phyloP scores from a whole-genome alignment of 2,329 filamentous ascomycete species.

The Tolypocladium album region DNA sequence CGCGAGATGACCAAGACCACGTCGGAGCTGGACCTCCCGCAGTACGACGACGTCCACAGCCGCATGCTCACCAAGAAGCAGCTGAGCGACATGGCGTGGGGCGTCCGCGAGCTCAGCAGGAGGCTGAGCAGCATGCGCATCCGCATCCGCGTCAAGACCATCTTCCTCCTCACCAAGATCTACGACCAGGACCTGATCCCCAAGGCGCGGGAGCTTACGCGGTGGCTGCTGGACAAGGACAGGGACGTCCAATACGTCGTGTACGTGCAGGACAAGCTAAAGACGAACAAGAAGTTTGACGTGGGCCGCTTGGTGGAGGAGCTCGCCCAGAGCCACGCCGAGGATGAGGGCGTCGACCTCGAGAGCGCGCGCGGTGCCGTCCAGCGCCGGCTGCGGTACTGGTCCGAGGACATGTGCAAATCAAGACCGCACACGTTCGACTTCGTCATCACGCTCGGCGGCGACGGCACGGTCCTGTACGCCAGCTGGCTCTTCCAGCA shows the following conservation, averaged over 20 bases:
- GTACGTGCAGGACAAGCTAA: slow-evolving; percentile 70
- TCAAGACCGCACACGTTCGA: slow-evolving; percentile 80
- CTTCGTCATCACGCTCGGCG: slow-evolving; percentile 83
- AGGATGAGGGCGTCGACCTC: slow-evolving; percentile 21
- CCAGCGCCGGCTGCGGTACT: slow-evolving; percentile 58
- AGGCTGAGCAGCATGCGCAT: slow-evolving; percentile 74
- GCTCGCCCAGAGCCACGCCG: slow-evolving; percentile 32
- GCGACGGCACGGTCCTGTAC: slow-evolving; percentile 94
- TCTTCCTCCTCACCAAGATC: slow-evolving; percentile 88
- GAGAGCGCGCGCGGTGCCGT: slow-evolving; percentile 24
- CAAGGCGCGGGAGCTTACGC: slow-evolving; percentile 64
- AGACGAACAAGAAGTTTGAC: slow-evolving; percentile 64
- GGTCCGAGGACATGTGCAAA: slow-evolving; percentile 71
- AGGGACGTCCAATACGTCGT: slow-evolving; percentile 61
- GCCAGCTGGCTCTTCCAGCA: slow-evolving; percentile 95
- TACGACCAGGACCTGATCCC: slow-evolving; percentile 71
- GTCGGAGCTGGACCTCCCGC: slow-evolving; percentile 27
- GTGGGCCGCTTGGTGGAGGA: slow-evolving; percentile 56
- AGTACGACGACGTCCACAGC: slow-evolving; percentile 34
- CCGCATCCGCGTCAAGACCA: slow-evolving; percentile 67
- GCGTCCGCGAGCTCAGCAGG: slow-evolving; percentile 81
- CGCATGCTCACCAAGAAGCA: slow-evolving; percentile 92
- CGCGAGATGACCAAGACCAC: slow-evolving; percentile 32
- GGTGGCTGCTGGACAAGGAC: slow-evolving; percentile 70
- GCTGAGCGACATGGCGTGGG: slow-evolving; percentile 93